These are phyloP conservation scores for Podospora pseudopauciseta DNA, from an alignment of 495 filamentous ascomycete species.

Conservation along the genomic window DNA sequence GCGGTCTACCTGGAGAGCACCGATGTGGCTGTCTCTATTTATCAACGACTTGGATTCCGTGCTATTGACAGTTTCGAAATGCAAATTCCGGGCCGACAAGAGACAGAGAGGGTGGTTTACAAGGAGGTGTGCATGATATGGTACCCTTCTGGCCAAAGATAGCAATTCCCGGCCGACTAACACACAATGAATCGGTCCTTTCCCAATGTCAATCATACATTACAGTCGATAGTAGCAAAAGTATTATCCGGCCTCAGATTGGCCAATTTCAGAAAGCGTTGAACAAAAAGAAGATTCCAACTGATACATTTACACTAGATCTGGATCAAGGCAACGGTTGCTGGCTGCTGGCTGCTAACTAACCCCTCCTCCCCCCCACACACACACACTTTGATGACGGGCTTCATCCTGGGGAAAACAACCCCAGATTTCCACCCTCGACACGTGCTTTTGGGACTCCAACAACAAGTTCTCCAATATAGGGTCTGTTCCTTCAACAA, in stretches of 20 bases:
- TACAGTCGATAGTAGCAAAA: neutral
- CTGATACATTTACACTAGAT: neutral
- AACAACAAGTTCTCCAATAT: neutral
- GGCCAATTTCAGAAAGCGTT: neutral
- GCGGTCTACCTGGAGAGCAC: conserved; percentile 46
- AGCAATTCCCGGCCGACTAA: neutral
- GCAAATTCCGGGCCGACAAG: conserved; percentile 20
- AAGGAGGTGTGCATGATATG: conserved; percentile 34
- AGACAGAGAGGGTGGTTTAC: conserved; percentile 20
- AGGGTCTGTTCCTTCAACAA: too few relatives aligned
- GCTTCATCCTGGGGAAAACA: neutral
- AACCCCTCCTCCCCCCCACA: neutral
- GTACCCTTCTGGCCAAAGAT: conserved; percentile 11
- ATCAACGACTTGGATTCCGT: conserved; percentile 41
- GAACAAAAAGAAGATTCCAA: neutral
- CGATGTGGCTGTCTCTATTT: conserved; percentile 38
- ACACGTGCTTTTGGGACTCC: neutral
- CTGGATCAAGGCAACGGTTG: neutral
- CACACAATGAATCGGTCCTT: neutral
- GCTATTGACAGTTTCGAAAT: conserved; percentile 31
- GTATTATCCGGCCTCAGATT: neutral
- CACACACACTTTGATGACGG: neutral
- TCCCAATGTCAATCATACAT: neutral
- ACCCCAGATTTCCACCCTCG: neutral
- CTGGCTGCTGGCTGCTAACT: too few relatives aligned